Percentiles rank a stretch among this genome's conserved stretches.
Conservation (phyloP, 345 rosid genomes). For the Triadica sebifera region DNA sequence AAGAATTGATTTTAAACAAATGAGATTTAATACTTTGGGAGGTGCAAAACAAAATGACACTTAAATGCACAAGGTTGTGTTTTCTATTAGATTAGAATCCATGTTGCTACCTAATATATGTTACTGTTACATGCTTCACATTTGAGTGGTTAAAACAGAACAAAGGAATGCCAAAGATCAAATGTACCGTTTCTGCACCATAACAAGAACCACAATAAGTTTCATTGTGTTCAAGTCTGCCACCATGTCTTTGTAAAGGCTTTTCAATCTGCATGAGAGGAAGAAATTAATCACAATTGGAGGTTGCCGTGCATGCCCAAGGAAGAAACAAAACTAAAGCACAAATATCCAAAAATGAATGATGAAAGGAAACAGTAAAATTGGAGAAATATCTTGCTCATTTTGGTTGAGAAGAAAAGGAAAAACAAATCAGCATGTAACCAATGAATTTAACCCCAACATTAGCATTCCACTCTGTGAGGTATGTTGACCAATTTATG, state of each 20-base stretch:
- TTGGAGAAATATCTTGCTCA: not conserved
- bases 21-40: not conserved
- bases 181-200: conserved; percentile 33
- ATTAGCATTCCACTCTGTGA: not conserved
- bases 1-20: not conserved
- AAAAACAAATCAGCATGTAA: not conserved
- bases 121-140: not conserved
- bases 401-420: not conserved
- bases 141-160: not conserved
- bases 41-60: not conserved
- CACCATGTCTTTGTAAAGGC: conserved; percentile 38
- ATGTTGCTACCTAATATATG: too few relatives aligned
- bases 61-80: not conserved
- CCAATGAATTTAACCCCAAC: not conserved
- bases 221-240: conserved; percentile 31
- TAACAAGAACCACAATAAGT: conserved; percentile 33
- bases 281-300: not conserved
- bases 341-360: not conserved
- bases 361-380: not conserved
- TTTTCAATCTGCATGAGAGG: conserved; percentile 26
- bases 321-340: not conserved
- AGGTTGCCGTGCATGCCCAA: not conserved
- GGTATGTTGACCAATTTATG: not conserved
- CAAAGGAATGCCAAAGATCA: not conserved
- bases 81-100: not conserved